phyloP scores from a whole-genome alignment of 768 basidiomycete species.

The Hydnum rufescens region DNA sequence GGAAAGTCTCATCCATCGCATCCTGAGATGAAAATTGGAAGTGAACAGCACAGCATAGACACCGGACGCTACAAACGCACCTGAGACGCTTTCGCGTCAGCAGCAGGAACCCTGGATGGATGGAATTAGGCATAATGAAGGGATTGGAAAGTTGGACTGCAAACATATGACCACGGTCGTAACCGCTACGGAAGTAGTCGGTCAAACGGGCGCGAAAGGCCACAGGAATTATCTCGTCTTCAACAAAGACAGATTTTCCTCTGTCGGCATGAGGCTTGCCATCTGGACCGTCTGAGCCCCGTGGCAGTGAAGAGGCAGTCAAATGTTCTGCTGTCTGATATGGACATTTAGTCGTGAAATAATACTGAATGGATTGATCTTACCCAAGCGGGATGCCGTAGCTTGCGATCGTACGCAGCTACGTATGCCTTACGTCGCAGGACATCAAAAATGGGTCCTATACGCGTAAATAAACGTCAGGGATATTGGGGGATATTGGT shows the following conservation, averaged over 20 bases:
- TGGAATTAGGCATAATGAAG: constrained; percentile 2
- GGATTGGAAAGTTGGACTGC: constrained; percentile 15
- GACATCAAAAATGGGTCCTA: constrained; percentile 70
- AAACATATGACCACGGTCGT: constrained; percentile 93
- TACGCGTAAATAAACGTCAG: neutral
- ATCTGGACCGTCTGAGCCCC: constrained; percentile 22
- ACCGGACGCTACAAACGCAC: constrained; percentile 22
- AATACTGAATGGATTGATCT: constrained; percentile 11
- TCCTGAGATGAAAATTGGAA: constrained; percentile 22
- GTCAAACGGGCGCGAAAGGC: constrained; percentile 63
- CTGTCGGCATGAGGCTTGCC: constrained; percentile 39
- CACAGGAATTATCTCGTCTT: constrained; percentile 61
- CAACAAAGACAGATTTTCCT: constrained; percentile 54
- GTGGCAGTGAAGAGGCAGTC: constrained; percentile 52
- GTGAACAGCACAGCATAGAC: too few relatives aligned
- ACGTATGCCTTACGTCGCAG: constrained; percentile 69
- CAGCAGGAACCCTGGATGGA: constrained; percentile 88
- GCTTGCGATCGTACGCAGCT: constrained; percentile 73
- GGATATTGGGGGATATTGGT: too few relatives aligned
- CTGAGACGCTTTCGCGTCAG: constrained; percentile 83
- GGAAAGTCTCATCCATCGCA: constrained; percentile 95
- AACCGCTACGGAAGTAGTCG: constrained; percentile 86
- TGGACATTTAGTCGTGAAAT: neutral
- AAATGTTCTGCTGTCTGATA: constrained; percentile 85
- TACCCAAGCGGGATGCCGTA: constrained; percentile 91